These are phyloP conservation scores for Neonectria hederae DNA, from an alignment of 2,329 filamentous ascomycete species.

Conservation along the genomic window DNA sequence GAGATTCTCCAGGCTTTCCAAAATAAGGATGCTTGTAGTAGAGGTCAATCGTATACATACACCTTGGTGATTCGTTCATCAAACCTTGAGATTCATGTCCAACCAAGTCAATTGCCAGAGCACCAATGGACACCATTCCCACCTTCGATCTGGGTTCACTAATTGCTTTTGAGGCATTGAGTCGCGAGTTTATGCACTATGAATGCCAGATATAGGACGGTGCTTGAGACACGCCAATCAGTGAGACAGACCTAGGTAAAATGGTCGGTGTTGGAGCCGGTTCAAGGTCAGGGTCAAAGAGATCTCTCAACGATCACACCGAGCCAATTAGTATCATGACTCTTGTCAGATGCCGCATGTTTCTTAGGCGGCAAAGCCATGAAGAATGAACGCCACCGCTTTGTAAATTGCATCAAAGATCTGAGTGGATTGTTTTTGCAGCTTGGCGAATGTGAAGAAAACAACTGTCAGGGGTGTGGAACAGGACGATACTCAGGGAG, in stretches of 20 bases:
- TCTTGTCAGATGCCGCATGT: constrained; percentile 54
- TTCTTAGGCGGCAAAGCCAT: constrained; percentile 40
- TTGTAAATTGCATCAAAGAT: background rate
- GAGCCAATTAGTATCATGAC: constrained; percentile 60
- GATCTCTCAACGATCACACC: constrained; percentile 64
- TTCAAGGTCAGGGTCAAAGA: background rate
- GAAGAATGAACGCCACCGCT: constrained; percentile 2
- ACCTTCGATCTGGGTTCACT: constrained; percentile 59
- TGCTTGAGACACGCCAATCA: constrained; percentile 69
- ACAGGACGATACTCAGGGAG: constrained; percentile 72
- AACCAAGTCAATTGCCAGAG: constrained; percentile 71
- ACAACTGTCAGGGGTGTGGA: constrained; percentile 70
- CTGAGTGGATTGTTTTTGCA: constrained; percentile 51
- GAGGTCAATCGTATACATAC: background rate
- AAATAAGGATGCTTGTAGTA: constrained; percentile 57
- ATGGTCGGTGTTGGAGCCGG: background rate
- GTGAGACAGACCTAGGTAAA: constrained; percentile 60
- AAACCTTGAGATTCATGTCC: constrained; percentile 62
- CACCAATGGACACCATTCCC: constrained; percentile 71
- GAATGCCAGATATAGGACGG: constrained; percentile 66
- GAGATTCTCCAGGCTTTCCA: constrained; percentile 69
- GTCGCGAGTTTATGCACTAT: constrained; percentile 59
- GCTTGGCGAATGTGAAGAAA: constrained; percentile 67
- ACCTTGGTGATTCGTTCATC: background rate
- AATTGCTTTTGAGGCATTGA: constrained; percentile 48